Percentiles rank a stretch among this genome's conserved stretches.
phyloP scores from a whole-genome alignment of 1,284 basidiomycete genomes.

The Pseudozyma tsukubaensis region DNA sequence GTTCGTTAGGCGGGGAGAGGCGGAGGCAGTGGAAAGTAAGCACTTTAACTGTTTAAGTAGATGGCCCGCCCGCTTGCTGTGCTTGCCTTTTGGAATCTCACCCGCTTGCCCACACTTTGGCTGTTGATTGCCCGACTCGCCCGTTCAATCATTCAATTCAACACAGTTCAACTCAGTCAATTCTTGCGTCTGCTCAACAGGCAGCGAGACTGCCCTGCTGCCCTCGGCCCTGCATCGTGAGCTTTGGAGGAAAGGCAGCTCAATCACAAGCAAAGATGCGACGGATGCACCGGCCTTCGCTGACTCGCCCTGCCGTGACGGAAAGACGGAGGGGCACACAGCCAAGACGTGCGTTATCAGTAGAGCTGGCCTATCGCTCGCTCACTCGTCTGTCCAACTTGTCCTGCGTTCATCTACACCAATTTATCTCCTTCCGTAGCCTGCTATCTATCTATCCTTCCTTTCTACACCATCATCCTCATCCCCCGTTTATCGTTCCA shows the following conservation, averaged over 20 bases:
- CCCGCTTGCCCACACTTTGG: not conserved
- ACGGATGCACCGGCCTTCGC: no score
- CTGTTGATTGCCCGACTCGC: not conserved
- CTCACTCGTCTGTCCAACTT: constrained; percentile 25
- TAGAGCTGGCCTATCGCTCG: constrained; percentile 6
- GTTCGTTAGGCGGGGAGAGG: constrained; percentile 5
- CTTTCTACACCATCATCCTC: constrained; percentile 18
- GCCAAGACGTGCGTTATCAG: constrained; percentile 41
- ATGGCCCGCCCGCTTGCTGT: constrained; percentile 18
- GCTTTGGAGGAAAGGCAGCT: not conserved
- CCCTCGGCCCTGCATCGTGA: not conserved
- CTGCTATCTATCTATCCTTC: no score
- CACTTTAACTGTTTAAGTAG: constrained; percentile 1
- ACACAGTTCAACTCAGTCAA: constrained; percentile 5
- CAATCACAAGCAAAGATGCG: no score
- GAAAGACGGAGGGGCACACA: no score
- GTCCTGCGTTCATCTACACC: constrained; percentile 3
- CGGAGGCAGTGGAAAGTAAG: not conserved
- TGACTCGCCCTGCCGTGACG: constrained; percentile 7
- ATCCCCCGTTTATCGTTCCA: constrained; percentile 3
- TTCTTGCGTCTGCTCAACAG: not conserved
- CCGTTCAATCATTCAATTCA: constrained; percentile 8
- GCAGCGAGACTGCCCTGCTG: not conserved
- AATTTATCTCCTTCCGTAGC: no score
- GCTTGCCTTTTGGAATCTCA: no score